A percentile compares a stretch with the other conserved stretches of the same genome.
Evolutionary conservation across 163 green algal genomes (phyloP).

Genomic region (Chlorella variabilis): DNA sequence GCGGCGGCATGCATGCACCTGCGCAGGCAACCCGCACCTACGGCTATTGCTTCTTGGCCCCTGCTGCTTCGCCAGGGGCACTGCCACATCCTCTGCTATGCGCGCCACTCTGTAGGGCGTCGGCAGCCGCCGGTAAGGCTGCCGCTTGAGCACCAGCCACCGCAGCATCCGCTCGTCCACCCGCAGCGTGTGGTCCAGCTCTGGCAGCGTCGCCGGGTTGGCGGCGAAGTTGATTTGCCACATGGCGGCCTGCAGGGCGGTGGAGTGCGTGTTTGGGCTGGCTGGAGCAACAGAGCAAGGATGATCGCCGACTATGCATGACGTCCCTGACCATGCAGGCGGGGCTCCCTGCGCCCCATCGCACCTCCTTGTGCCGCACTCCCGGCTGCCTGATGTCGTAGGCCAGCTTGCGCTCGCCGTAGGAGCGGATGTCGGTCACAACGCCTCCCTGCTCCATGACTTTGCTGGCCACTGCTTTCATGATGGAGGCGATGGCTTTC

Average conservation of each 20-base stretch:
- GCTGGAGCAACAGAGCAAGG: background rate
- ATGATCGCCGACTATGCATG: background rate
- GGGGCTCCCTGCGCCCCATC: background rate
- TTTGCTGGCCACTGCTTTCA: slow-evolving; percentile 51
- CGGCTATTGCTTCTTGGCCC: background rate
- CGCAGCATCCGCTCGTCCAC: slow-evolving; percentile 80
- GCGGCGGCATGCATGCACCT: background rate
- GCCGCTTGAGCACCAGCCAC: slow-evolving; percentile 73
- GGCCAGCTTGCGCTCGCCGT: slow-evolving; percentile 75
- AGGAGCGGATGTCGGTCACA: slow-evolving; percentile 68
- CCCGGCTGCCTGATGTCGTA: slow-evolving; percentile 79
- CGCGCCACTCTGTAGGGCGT: slow-evolving; percentile 48
- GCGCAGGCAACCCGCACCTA: slow-evolving; percentile 24
- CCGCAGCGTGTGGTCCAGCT: slow-evolving; percentile 77
- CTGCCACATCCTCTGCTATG: slow-evolving; percentile 11
- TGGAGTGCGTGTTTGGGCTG: background rate
- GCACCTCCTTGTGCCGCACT: slow-evolving; percentile 71
- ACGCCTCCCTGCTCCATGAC: slow-evolving; percentile 59
- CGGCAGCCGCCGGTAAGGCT: slow-evolving; percentile 44
- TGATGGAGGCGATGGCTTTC: slow-evolving; percentile 59
- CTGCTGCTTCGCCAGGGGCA: background rate
- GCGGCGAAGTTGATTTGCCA: slow-evolving; percentile 85
- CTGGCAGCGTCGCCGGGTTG: slow-evolving; percentile 47
- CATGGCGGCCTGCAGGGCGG: slow-evolving; percentile 72
- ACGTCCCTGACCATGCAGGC: background rate